Evolutionary conservation across 2,329 filamentous ascomycete species (phyloP), one percentile per base, ranked within the genome.

Genomic region (Metarhizium anisopliae): DNA sequence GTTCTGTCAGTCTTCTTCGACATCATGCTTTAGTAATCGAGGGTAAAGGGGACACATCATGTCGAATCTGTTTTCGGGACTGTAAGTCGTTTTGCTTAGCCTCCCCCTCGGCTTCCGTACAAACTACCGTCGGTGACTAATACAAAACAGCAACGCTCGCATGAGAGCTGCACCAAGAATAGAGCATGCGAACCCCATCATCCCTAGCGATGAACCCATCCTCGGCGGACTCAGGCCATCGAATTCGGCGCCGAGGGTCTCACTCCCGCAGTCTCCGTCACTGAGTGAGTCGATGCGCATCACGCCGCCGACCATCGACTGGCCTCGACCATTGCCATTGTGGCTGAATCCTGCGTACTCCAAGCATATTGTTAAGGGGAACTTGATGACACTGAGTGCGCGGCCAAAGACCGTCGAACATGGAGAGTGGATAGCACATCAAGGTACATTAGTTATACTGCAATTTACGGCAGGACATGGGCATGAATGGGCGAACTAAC

Each of bases 391-490:
- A 13, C 75, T 97, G 58, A 95, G 92, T 65, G 90, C 91, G 51
- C 87, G 92, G 68, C 93, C 93, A n/a, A 92, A 93, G 75, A 92
- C 94, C 56, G 89, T 96, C 50, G 93, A 96, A 66, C 84, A 90
- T 68, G 93, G 90, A 61, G 93, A 97, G 73, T 97, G 93, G 93
- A 81, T 96, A 63, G 92, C 93, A 59, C 90, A 96, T 72, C 93
- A 96, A 79, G 86, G 93, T 95, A 79, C 68, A 74, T n/a, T 7
- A 6, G 74, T n/a, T 7, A 6, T 8, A n/a, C 47, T 2, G n/a
- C 42, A 59, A 13, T n/a, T 11, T 35, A 35, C 14, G 18, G 52
- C 55, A 25, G 58, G 51, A 6, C 20, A 35, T n/a, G 7, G 29
- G 36, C 47, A 13, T 6, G n/a, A 43, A 35, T 5, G 18, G 25